Evolutionary conservation across 140 eudicot genomes (phyloP).

Genomic region (Ambrosia hybrid): DNA sequence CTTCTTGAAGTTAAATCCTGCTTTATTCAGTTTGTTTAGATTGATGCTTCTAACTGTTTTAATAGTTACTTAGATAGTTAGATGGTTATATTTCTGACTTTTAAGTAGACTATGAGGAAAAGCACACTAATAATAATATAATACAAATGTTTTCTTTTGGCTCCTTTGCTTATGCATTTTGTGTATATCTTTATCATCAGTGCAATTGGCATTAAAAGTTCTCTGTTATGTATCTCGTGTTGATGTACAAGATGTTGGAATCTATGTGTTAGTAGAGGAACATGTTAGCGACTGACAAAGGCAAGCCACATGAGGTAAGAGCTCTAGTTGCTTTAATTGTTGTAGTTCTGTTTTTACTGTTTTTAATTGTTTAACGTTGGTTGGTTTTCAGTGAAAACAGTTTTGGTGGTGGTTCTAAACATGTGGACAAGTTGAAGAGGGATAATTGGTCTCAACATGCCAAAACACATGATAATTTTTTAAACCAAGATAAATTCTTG

Average conservation of each 20-base stretch:
- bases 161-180: conserved; percentile 2
- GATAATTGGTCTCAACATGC: conserved; percentile 75
- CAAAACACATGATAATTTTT: conserved; percentile 55
- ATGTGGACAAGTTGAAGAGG: conserved; percentile 42
- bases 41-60: no score
- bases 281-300: conserved; percentile 36
- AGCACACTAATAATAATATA: not conserved
- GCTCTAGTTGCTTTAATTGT: conserved; percentile 1
- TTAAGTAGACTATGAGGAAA: conserved; percentile 1
- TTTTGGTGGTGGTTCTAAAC: conserved; percentile 42
- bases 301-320: conserved; percentile 35
- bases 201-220: conserved; percentile 11
- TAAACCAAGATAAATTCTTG: conserved; percentile 57
- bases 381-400: conserved; percentile 42
- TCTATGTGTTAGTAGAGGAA: conserved; percentile 22
- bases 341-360: conserved; percentile 13
- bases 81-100: not conserved
- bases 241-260: conserved; percentile 25
- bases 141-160: conserved; percentile 13
- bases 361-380: conserved; percentile 27
- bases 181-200: conserved; percentile 4
- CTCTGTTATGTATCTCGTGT: not conserved
- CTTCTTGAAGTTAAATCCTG: conserved; percentile 22
- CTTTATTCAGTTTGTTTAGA: not conserved
- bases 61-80: not conserved